Evolutionary conservation across 1,284 basidiomycete genomes (phyloP).

Genomic region (Chalciporus sp.): DNA sequence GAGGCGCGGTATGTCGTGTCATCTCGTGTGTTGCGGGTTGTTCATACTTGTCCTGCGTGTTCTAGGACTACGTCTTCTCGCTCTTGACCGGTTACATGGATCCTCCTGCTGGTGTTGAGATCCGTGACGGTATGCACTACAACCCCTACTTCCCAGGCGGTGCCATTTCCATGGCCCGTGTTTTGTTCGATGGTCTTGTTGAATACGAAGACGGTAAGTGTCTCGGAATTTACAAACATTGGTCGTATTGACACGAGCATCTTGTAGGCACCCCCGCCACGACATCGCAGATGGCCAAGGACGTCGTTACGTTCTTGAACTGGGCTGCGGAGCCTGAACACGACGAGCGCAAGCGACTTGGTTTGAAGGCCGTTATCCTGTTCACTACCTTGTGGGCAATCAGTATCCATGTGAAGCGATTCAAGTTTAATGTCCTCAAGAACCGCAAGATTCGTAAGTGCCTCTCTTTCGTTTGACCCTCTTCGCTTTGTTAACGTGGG

Average conservation of each 20-base stretch:
- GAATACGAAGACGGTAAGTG: conserved; percentile 88
- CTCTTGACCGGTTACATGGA: conserved; percentile 97
- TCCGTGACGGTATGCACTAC: conserved; percentile 98
- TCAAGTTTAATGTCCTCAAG: conserved; percentile 94
- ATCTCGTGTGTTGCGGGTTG: background rate
- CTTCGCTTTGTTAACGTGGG: conserved; percentile 11
- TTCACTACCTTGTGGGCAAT: conserved; percentile 84
- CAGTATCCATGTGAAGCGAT: conserved; percentile 89
- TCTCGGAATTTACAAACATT: background rate
- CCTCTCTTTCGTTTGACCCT: background rate
- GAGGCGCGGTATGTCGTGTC: conserved; percentile 70
- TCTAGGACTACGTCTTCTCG: conserved; percentile 94
- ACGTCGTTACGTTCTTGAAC: conserved; percentile 92
- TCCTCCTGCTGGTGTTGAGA: conserved; percentile 93
- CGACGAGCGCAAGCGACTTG: conserved; percentile 96
- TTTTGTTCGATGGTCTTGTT: conserved; percentile 93
- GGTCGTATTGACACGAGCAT: conserved; percentile 3
- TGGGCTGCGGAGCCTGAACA: conserved; percentile 98
- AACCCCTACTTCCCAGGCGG: conserved; percentile 98
- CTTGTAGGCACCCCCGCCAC: conserved; percentile 88
- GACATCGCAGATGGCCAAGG: conserved; percentile 99
- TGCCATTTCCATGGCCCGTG: conserved; percentile 97
- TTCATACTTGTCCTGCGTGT: conserved; percentile 35
- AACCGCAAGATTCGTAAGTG: conserved; percentile 85
- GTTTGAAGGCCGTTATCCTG: conserved; percentile 91